Evolutionary conservation across 2,329 filamentous ascomycete genomes (phyloP).

Genomic region (Trichoderma afroharzianum): DNA sequence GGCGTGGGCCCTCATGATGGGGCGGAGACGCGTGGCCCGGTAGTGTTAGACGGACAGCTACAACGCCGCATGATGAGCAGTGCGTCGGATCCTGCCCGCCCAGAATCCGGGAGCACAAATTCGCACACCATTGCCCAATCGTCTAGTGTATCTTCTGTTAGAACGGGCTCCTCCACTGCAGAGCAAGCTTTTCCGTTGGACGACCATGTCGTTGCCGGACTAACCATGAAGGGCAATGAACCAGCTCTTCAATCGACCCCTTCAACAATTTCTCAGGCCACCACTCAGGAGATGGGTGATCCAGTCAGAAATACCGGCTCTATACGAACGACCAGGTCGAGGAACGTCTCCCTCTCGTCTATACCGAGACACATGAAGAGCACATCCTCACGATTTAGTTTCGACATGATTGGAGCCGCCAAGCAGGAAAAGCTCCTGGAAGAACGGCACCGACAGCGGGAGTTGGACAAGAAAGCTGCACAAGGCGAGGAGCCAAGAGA

Average conservation of each 20-base stretch:
- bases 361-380: slow-evolving; percentile 67
- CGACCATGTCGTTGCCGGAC: slow-evolving; percentile 29
- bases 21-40: background rate
- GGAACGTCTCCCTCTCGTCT: slow-evolving; percentile 51
- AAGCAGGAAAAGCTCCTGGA: slow-evolving; percentile 67
- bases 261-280: slow-evolving; percentile 24
- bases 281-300: slow-evolving; percentile 22
- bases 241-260: slow-evolving; percentile 18
- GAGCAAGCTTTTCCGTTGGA: slow-evolving; percentile 16
- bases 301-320: slow-evolving; percentile 26
- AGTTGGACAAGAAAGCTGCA: slow-evolving; percentile 55
- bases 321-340: slow-evolving; percentile 40
- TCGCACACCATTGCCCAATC: slow-evolving; percentile 27
- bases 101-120: slow-evolving; percentile 25
- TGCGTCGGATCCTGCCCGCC: slow-evolving; percentile 30
- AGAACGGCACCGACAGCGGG: slow-evolving; percentile 66
- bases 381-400: slow-evolving; percentile 76
- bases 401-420: slow-evolving; percentile 71
- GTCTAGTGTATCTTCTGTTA: slow-evolving; percentile 27
- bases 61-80: slow-evolving; percentile 26
- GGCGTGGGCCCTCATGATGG: background rate
- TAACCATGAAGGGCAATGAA: slow-evolving; percentile 38
- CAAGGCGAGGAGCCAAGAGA: slow-evolving; percentile 41
- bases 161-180: slow-evolving; percentile 18
- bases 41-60: background rate